Percentiles rank a stretch among this genome's conserved stretches.
These are phyloP conservation scores for Pelargonium nanum DNA, from an alignment of 345 rosid genomes.

Conservation along the genomic window DNA sequence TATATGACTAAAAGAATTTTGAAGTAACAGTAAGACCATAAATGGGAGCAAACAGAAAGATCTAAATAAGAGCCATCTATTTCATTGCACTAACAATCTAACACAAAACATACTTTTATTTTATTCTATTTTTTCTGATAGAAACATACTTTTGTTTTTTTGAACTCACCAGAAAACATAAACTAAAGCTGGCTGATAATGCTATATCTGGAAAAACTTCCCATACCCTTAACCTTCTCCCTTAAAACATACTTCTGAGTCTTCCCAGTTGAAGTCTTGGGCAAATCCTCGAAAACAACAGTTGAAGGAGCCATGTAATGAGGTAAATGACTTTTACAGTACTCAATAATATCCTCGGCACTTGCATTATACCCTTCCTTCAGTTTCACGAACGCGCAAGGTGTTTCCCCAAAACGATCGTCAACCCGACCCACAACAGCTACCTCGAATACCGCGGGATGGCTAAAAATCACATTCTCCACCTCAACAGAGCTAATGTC, in stretches of 20 bases:
- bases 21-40: too few species aligned
- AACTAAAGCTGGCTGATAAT: too few species aligned
- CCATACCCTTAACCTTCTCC: slow-evolving; percentile 47
- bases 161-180: too few species aligned
- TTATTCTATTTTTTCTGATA: too few species aligned
- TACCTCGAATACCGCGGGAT: slow-evolving; percentile 60
- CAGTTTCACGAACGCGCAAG: slow-evolving; percentile 71
- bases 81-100: too few species aligned
- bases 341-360: slow-evolving; percentile 42
- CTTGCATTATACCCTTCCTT: slow-evolving; percentile 34
- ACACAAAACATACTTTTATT: too few species aligned
- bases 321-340: slow-evolving; percentile 50
- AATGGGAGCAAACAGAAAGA: too few species aligned
- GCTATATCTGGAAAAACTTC: too few species aligned
- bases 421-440: slow-evolving; percentile 76
- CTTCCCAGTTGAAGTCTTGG: slow-evolving; percentile 74
- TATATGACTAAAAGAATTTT: too few species aligned
- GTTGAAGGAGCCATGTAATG: slow-evolving; percentile 76
- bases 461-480: slow-evolving; percentile 44
- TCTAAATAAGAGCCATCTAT: too few species aligned
- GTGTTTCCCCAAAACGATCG: slow-evolving; percentile 74
- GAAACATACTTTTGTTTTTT: too few species aligned
- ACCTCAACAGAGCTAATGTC: slow-evolving; percentile 64
- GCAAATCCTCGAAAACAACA: slow-evolving; percentile 51
- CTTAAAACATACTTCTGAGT: slow-evolving; percentile 53